Percentiles rank a stretch among this genome's conserved stretches.
Conservation (phyloP, 352 stramenopile genomes). For the Globisporangium paddicum region DNA sequence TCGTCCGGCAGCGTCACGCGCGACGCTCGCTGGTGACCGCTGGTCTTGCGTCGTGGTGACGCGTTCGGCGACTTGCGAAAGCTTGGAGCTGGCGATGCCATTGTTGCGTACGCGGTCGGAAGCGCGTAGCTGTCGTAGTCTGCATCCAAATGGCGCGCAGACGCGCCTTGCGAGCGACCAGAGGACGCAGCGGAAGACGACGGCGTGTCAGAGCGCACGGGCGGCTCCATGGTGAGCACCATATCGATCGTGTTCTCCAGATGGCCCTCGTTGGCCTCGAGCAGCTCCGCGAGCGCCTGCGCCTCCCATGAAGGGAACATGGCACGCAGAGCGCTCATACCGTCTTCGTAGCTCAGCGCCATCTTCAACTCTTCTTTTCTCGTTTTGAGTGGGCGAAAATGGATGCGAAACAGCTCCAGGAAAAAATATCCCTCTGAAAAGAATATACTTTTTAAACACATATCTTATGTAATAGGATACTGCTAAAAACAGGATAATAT, state of each 20-base stretch:
- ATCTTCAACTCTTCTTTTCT: constrained; percentile 25
- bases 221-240: constrained; percentile 62
- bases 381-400: not conserved
- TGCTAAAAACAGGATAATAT: too few relatives aligned
- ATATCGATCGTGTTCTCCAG: constrained; percentile 75
- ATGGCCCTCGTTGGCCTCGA: constrained; percentile 61
- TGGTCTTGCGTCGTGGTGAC: constrained; percentile 13
- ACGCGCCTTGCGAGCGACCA: not conserved
- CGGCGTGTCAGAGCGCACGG: constrained; percentile 10
- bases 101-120: constrained; percentile 2
- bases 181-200: not conserved
- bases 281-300: constrained; percentile 48
- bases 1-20: constrained; percentile 57
- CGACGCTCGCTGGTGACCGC: constrained; percentile 6
- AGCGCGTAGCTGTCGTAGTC: not conserved
- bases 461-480: not conserved
- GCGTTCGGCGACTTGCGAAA: constrained; percentile 11
- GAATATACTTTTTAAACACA: not conserved
- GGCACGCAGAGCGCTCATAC: constrained; percentile 49
- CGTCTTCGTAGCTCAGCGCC: constrained; percentile 54
- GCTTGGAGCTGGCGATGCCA: not conserved
- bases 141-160: not conserved
- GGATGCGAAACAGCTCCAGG: not conserved
- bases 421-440: not conserved
- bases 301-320: constrained; percentile 81